A percentile compares a stretch with the other conserved stretches of the same genome.
Evolutionary conservation across 306 rosid genomes (phyloP).

Genomic region (Mimosa bimucronata): DNA sequence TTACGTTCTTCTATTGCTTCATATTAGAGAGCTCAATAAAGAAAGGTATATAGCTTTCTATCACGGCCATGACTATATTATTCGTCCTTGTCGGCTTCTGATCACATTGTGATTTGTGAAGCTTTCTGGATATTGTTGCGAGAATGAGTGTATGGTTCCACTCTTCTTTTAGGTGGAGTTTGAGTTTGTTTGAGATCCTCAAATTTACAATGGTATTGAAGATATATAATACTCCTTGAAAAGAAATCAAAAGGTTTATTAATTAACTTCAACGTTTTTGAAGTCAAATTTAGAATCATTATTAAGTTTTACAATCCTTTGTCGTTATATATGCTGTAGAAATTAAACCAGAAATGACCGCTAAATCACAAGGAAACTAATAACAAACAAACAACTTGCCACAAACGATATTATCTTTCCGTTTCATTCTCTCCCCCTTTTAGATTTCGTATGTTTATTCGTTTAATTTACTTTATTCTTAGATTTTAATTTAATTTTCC

Average conservation of each 20-base stretch:
- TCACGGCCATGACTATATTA: not conserved
- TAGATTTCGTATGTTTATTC: not conserved
- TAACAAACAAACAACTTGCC: not conserved
- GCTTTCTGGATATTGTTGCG: not conserved
- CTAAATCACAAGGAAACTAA: not conserved
- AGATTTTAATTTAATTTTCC: not conserved
- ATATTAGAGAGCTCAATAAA: constrained; percentile 35
- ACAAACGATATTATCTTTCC: not conserved
- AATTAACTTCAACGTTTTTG: not conserved
- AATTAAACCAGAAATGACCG: not conserved
- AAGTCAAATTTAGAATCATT: not conserved
- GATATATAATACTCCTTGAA: not conserved
- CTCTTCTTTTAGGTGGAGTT: not conserved
- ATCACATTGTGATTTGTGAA: not conserved
- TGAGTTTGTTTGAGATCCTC: not conserved
- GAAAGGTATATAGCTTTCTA: constrained; percentile 32
- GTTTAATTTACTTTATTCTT: not conserved
- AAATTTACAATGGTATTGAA: not conserved
- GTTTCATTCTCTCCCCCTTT: not conserved
- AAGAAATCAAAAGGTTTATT: not conserved
- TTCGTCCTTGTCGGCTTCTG: not conserved
- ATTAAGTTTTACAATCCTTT: not conserved
- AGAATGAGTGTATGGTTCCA: not conserved
- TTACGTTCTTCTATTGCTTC: constrained; percentile 21
- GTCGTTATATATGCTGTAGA: not conserved